Base-by-base conservation (phyloP, 208 protist genomes). In the Vickermania spadyakhi region DNA sequence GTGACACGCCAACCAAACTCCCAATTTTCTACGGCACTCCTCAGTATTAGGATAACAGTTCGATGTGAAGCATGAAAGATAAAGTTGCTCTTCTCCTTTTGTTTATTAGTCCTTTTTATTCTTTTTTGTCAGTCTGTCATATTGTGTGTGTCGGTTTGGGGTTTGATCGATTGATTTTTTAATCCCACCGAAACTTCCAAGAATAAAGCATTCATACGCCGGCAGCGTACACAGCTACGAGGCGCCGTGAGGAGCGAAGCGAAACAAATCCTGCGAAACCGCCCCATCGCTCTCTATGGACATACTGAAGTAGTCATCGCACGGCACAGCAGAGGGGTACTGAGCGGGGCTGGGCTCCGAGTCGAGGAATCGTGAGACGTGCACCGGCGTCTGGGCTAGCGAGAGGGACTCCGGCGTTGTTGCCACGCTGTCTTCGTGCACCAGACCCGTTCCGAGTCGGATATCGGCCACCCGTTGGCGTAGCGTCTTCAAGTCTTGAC, bases 401-500 rank as follows among this genome's bases (percentile, higher is more conserved):
- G 36, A 45, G 36, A 45, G 36, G 11, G 36, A 45, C 36, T 45
- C 36, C 11, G 36, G 36, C 11, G 36, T 45, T 7, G 36, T 45
- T 7, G 50, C 26, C 2, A 59, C 4, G 27, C 61, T 66, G 25
- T 66, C 42, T 11, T 30, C 52, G 31, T 58, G 52, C 13, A 30
- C 62, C 2, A 62, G 21, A 22, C 59, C 64, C 2, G 13, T 58
- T 23, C 54, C 51, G 14, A 59, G 67, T 22, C 58, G 27, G 53
- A 73, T 14, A n/a, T 71, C 70, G 0, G 56, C 50, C n/a, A 88
- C 50, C 0, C 72, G 66, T 2, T 54, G 25, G n/a, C 69, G 72
- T 1, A 74, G 72, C 52, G 79, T 68, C 45, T 66, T 30, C 50
- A 94, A 58, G 31, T 91, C 81, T 26, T 89, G 80, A 67, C 74